A percentile compares a stretch with the other conserved stretches of the same genome.
phyloP scores from a whole-genome alignment of 2,329 filamentous ascomycete genomes.

The Raffaelea deltoideospora region DNA sequence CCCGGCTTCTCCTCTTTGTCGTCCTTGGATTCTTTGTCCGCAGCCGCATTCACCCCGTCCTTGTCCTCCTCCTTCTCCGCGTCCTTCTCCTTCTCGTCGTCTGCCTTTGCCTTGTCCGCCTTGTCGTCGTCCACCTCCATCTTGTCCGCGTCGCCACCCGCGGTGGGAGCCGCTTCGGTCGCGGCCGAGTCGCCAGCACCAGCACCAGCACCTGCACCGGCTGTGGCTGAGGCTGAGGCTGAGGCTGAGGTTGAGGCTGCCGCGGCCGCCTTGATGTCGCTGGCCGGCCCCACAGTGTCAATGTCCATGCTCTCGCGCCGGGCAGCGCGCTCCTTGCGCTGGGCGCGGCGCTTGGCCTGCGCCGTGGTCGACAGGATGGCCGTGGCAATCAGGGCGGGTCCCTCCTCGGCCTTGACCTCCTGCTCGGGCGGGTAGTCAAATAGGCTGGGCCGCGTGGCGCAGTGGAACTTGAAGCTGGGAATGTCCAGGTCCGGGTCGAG shows the following conservation, averaged over 20 bases:
- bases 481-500: slow-evolving; percentile 89
- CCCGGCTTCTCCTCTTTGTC: slow-evolving; percentile 45
- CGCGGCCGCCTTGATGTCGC: slow-evolving; percentile 1
- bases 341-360: slow-evolving; percentile 86
- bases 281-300: slow-evolving; percentile 43
- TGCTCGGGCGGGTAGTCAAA: slow-evolving; percentile 98
- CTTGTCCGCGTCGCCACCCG: slow-evolving; percentile 42
- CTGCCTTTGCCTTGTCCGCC: slow-evolving; percentile 19
- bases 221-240: slow-evolving; percentile 11
- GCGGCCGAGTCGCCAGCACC: background rate
- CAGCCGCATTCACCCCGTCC: slow-evolving; percentile 33
- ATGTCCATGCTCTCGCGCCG: slow-evolving; percentile 91
- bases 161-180: background rate
- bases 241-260: too few species aligned
- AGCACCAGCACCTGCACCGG: slow-evolving; percentile 20
- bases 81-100: slow-evolving; percentile 45
- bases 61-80: slow-evolving; percentile 39
- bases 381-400: slow-evolving; percentile 84
- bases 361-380: slow-evolving; percentile 93
- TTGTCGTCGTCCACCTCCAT: slow-evolving; percentile 73
- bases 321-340: slow-evolving; percentile 85
- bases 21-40: slow-evolving; percentile 77
- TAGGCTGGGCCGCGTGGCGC: slow-evolving; percentile 81
- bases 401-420: slow-evolving; percentile 87
- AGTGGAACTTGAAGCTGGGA: slow-evolving; percentile 89